phyloP scores from a whole-genome alignment of 208 protist species.

The Trypanosoma cruzi region DNA sequence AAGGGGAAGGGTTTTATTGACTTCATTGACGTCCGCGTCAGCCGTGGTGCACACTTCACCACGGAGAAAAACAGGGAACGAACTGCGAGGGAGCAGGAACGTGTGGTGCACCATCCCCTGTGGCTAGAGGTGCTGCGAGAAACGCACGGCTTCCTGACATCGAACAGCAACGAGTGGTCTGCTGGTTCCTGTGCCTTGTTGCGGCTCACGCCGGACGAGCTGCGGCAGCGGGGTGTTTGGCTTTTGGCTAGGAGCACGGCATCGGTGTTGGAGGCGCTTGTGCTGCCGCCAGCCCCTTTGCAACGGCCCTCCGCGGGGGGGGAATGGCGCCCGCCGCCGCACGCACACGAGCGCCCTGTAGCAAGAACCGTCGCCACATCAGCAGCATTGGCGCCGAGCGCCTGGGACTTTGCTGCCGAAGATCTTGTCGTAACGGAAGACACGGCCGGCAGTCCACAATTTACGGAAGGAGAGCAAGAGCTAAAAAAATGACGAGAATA shows the following conservation, averaged over 20 bases:
- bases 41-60: neutral
- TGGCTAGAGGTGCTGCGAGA: slow-evolving; percentile 65
- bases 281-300: slow-evolving; percentile 45
- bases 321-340: neutral
- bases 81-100: neutral
- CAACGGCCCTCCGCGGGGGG: slow-evolving; percentile 29
- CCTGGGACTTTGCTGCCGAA: neutral
- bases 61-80: neutral
- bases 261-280: slow-evolving; percentile 39
- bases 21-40: slow-evolving; percentile 67
- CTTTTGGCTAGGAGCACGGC: slow-evolving; percentile 34
- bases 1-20: slow-evolving; percentile 78
- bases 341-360: neutral
- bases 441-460: slow-evolving; percentile 15
- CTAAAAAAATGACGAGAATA: neutral
- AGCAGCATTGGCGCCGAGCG: neutral
- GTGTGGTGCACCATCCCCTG: slow-evolving; percentile 60
- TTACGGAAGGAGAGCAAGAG: neutral
- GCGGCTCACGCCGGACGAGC: neutral
- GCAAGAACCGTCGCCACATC: neutral
- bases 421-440: slow-evolving; percentile 20
- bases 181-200: slow-evolving; percentile 6
- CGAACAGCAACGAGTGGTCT: slow-evolving; percentile 38
- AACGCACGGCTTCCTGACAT: slow-evolving; percentile 46
- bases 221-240: slow-evolving; percentile 7